Evolutionary conservation across 2,329 filamentous ascomycete species (phyloP).

Genomic region (Microdochium paspali): DNA sequence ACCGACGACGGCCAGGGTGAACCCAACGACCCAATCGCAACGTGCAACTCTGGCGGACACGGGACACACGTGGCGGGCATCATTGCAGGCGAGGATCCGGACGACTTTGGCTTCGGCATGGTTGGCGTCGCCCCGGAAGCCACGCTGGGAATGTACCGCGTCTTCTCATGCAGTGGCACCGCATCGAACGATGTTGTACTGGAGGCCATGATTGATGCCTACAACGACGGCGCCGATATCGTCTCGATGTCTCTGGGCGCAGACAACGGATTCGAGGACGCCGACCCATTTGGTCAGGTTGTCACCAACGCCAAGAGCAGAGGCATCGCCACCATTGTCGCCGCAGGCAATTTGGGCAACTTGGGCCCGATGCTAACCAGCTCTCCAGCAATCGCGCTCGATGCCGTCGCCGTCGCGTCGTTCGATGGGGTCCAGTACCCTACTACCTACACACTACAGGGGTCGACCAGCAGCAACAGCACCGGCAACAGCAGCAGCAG

Average conservation of each 20-base stretch:
- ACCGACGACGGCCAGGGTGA: no score
- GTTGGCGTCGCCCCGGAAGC: conserved; percentile 3
- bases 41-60: no score
- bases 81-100: no score
- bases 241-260: conserved; percentile 3
- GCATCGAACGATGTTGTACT: conserved; percentile 2
- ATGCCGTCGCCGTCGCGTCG: no score
- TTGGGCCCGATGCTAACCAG: no score
- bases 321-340: background rate
- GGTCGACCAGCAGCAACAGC: no score
- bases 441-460: no score
- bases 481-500: conserved; percentile 1
- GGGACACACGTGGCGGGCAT: no score
- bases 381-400: no score
- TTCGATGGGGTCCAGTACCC: no score
- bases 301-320: background rate
- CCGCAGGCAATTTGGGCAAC: background rate
- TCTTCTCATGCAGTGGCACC: conserved; percentile 1
- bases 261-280: background rate
- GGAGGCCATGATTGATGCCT: conserved; percentile 1
- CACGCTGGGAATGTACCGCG: conserved; percentile 2
- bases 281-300: background rate
- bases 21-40: no score
- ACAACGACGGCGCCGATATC: conserved; percentile 1
- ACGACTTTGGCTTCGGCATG: conserved; percentile 1